These are phyloP conservation scores for Caryocar brasiliense DNA, from an alignment of 441 rosid species.

Conservation along the genomic window DNA sequence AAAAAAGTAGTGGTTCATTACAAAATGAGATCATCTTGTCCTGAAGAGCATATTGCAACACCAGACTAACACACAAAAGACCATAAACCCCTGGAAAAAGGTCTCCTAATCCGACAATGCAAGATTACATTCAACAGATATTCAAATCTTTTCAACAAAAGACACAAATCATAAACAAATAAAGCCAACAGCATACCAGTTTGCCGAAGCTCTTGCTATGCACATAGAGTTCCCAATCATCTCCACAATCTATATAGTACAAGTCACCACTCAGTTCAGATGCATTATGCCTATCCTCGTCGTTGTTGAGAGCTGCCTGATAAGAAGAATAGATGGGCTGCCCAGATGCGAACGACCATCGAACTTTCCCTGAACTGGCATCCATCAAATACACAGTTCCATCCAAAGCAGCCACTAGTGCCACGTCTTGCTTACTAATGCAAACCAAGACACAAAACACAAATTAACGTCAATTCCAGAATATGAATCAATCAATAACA, in stretches of 20 bases:
- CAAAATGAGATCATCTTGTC: background rate
- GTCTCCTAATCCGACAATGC: too few species aligned
- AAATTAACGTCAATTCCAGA: background rate
- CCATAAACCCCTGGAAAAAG: too few species aligned
- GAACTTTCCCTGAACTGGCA: conserved; percentile 25
- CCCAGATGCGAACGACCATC: conserved; percentile 62
- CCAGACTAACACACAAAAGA: background rate
- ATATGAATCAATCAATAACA: background rate
- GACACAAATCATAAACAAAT: background rate
- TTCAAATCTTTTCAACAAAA: background rate
- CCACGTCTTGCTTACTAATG: conserved; percentile 37
- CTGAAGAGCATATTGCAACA: too few species aligned
- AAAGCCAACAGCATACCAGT: conserved; percentile 27
- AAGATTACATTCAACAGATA: too few species aligned
- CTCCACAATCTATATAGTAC: conserved; percentile 62
- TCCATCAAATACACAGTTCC: conserved; percentile 61
- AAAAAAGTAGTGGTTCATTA: background rate
- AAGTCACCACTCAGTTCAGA: conserved; percentile 38
- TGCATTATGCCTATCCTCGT: conserved; percentile 29
- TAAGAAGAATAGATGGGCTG: conserved; percentile 71
- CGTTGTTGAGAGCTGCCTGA: conserved; percentile 35
- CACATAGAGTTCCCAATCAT: conserved; percentile 63
- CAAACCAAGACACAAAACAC: background rate
- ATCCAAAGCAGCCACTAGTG: conserved; percentile 51
- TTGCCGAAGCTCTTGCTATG: conserved; percentile 41